Evolutionary conservation across 306 rosid genomes (phyloP).

Genomic region (Vicia faba): DNA sequence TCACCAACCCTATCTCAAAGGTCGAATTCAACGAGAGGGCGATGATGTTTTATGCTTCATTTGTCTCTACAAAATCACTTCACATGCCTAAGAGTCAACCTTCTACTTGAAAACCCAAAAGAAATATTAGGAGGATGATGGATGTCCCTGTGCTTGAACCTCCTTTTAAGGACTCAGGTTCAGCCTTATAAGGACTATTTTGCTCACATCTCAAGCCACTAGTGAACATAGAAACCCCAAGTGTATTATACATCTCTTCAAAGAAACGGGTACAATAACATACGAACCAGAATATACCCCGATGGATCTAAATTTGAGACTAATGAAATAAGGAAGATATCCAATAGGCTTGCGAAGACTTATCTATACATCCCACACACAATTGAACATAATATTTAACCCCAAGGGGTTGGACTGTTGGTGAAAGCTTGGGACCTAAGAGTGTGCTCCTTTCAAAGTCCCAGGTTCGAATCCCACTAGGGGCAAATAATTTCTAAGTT

Average conservation of each 20-base stretch:
- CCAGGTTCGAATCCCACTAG: too few relatives aligned
- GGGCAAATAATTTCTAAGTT: too few relatives aligned
- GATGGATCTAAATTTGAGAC: background rate
- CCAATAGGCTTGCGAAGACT: background rate
- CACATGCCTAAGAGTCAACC: background rate
- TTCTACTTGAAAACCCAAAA: background rate
- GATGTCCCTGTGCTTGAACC: constrained; percentile 5
- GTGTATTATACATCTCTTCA: background rate
- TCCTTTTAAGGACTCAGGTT: background rate
- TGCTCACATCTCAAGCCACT: background rate
- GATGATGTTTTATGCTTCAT: background rate
- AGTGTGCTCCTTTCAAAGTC: too few relatives aligned
- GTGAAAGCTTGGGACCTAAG: too few relatives aligned
- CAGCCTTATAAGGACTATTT: background rate
- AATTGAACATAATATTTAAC: background rate
- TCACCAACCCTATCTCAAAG: constrained; percentile 6
- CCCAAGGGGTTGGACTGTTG: too few relatives aligned
- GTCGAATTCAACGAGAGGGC: background rate
- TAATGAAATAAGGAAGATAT: background rate
- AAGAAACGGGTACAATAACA: background rate
- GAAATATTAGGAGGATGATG: background rate
- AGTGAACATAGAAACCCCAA: background rate
- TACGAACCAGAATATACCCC: background rate
- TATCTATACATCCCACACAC: background rate
- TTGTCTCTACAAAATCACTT: background rate